Percentiles rank a stretch among this genome's conserved stretches.
Conservation (phyloP, 345 rosid species). For the Lepidium aucheri region DNA sequence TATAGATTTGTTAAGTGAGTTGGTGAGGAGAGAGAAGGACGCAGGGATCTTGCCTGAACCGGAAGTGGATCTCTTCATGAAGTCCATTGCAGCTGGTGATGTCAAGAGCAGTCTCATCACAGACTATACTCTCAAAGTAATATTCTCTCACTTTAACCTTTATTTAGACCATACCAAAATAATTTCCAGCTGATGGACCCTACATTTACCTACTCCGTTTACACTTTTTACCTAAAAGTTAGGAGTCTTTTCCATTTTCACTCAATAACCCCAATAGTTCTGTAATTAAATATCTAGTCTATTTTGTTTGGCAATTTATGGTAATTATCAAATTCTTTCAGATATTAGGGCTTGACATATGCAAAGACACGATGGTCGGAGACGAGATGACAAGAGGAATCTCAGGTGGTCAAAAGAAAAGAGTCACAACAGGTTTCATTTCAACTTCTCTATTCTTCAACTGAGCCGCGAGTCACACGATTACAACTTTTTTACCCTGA, state of each 20-base stretch:
- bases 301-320: not conserved
- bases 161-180: not conserved
- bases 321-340: constrained; percentile 7
- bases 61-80: constrained; percentile 87
- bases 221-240: constrained; percentile 8
- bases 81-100: constrained; percentile 74
- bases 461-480: not conserved
- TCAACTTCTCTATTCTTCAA: not conserved
- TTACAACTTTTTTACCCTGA: not conserved
- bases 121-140: constrained; percentile 85
- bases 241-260: not conserved
- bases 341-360: constrained; percentile 82
- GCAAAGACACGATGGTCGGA: constrained; percentile 78
- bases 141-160: not conserved
- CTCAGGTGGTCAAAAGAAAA: constrained; percentile 84
- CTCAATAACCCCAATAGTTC: constrained; percentile 1
- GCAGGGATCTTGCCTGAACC: constrained; percentile 78
- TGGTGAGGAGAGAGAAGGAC: constrained; percentile 71
- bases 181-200: not conserved
- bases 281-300: not conserved
- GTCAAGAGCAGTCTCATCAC: constrained; percentile 75
- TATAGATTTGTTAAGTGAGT: constrained; percentile 62
- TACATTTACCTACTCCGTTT: not conserved
- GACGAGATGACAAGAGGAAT: constrained; percentile 77
- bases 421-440: constrained; percentile 80